A percentile compares a stretch with the other conserved stretches of the same genome.
These are phyloP conservation scores for Celoporthe dispersa DNA, from an alignment of 2,329 filamentous ascomycete genomes.

Conservation along the genomic window DNA sequence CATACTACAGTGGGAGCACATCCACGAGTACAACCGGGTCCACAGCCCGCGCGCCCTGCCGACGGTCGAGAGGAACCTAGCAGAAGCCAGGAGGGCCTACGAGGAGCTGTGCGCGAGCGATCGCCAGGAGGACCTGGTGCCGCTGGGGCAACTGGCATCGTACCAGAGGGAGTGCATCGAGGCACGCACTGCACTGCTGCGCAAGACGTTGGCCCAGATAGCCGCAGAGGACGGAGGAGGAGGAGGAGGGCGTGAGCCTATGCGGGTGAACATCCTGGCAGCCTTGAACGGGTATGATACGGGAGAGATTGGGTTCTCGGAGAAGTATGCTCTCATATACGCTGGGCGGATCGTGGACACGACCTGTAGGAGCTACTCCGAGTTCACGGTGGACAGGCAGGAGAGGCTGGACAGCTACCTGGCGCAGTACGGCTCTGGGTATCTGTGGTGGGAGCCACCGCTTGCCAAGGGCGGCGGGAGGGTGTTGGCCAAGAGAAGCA, in stretches of 20 bases:
- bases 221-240: not conserved
- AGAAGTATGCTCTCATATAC: slow-evolving; percentile 48
- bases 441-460: slow-evolving; percentile 53
- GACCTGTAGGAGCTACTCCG: slow-evolving; percentile 41
- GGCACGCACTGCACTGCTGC: slow-evolving; percentile 40
- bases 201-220: slow-evolving; percentile 6
- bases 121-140: slow-evolving; percentile 3
- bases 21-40: slow-evolving; percentile 17
- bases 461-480: slow-evolving; percentile 33
- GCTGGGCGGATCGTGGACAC: slow-evolving; percentile 47
- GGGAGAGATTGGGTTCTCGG: slow-evolving; percentile 45
- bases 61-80: not conserved
- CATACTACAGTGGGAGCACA: slow-evolving; percentile 40
- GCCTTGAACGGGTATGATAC: slow-evolving; percentile 47
- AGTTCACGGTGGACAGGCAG: slow-evolving; percentile 44
- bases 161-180: slow-evolving; percentile 38
- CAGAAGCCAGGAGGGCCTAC: slow-evolving; percentile 14
- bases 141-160: slow-evolving; percentile 30
- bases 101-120: slow-evolving; percentile 18
- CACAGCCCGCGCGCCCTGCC: not conserved
- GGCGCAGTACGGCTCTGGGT: slow-evolving; percentile 43
- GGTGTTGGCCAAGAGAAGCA: slow-evolving; percentile 39
- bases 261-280: slow-evolving; percentile 46
- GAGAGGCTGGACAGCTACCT: slow-evolving; percentile 46
- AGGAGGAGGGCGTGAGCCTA: slow-evolving; percentile 38